These are phyloP conservation scores for Trypanosomatidae sp. DNA, from an alignment of 208 protist species.

Conservation along the genomic window DNA sequence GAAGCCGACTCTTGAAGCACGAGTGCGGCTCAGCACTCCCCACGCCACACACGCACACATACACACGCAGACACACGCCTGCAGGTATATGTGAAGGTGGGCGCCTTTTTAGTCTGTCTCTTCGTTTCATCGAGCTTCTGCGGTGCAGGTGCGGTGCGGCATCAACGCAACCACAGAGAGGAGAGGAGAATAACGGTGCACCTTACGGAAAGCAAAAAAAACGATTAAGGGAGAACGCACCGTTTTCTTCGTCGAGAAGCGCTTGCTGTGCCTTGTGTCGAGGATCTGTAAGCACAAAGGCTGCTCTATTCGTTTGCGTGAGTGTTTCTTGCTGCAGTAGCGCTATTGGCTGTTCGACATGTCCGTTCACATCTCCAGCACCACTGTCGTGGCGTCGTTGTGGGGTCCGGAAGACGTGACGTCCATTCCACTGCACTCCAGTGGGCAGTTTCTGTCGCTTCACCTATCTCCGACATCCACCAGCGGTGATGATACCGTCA, in stretches of 20 bases:
- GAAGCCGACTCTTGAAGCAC: background rate
- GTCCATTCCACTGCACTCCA: slow-evolving; percentile 5
- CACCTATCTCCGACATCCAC: background rate
- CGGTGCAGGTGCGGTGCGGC: background rate
- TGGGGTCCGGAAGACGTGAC: slow-evolving; percentile 9
- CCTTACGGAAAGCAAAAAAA: background rate
- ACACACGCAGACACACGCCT: background rate
- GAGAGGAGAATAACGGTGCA: too few species aligned
- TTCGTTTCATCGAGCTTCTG: background rate
- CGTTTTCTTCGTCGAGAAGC: background rate
- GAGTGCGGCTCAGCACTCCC: background rate
- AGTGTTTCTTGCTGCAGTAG: background rate
- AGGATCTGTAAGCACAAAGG: background rate
- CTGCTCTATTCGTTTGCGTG: background rate
- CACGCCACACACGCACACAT: background rate
- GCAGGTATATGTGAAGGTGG: background rate
- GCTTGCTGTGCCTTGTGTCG: background rate
- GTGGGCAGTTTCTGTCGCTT: slow-evolving; percentile 17
- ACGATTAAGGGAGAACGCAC: too few species aligned
- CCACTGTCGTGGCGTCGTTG: slow-evolving; percentile 21
- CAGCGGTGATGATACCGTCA: slow-evolving; percentile 3
- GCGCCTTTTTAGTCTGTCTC: background rate
- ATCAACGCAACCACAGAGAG: background rate
- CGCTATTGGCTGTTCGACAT: background rate
- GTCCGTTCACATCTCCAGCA: slow-evolving; percentile 17